Evolutionary conservation across 345 rosid genomes (phyloP), one percentile per base, ranked within the genome.

Genomic region (Euphorbia tirucalli): DNA sequence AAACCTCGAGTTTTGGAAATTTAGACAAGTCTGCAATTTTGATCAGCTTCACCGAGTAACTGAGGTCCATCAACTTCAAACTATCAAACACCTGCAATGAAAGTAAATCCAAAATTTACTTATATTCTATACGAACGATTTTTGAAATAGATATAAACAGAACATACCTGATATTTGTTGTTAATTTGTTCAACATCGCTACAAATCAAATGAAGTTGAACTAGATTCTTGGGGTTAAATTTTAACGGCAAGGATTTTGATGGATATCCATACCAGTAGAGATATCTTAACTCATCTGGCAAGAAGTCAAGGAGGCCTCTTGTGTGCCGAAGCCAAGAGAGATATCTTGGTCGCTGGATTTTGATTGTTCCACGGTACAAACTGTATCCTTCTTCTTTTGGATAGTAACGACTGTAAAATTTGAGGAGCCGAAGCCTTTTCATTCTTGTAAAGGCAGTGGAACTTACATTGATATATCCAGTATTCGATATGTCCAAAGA

Each of bases 1-100:
- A 11, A 58, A 46, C 22, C 39, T 14, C 37, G 63, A 24, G 37
- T 52, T 46, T 46, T 13, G 52, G 52, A 46, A 46, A 46, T 46
- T 46, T 46, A 46, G 52, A 46, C 52, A 46, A 10, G 32, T 72
- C 70, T 7, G 70, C 64, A 16, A 52, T 54, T 43, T 28, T 62
- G 18, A 21, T 55, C 24, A 73, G 48, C 19, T 16, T 19, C 21
- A 54, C 44, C 15, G 57, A 73, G 55, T 65, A 66, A 15, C 30
- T 55, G n/a, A 65, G 56, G 64, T 73, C 54, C 28, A 73, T 24
- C 22, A 35, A 6, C 31, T 56, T 73, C 22, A 73, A 65, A 27
- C 56, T 63, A 11, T 25, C 52, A 54, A 73, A 63, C 9, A 46
- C 49, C 70, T 65, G 57, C 68, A 54, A 52, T 44, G 48, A 21